Percentiles rank a stretch among this genome's conserved stretches.
phyloP scores from a whole-genome alignment of 2,329 filamentous ascomycete genomes.

The Shiraia bambusicola region DNA sequence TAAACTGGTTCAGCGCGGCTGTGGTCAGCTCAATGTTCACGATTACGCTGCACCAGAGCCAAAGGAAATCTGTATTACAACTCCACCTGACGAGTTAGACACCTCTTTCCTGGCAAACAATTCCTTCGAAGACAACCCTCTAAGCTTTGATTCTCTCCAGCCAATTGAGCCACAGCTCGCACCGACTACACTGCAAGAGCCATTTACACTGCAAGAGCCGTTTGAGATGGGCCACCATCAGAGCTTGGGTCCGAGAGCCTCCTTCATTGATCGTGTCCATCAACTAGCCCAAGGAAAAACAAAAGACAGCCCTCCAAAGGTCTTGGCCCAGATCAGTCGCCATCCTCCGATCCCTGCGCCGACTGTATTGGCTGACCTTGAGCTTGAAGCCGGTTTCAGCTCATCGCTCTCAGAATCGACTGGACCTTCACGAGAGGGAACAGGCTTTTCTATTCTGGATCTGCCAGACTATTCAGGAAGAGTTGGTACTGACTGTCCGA shows the following conservation, averaged over 20 bases:
- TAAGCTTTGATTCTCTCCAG: constrained; percentile 30
- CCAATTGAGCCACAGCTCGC: constrained; percentile 15
- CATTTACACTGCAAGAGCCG: constrained; percentile 8
- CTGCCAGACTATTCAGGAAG: constrained; percentile 16
- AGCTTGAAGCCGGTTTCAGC: constrained; percentile 35
- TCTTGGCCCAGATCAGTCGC: constrained; percentile 4
- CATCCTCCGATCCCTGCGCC: constrained; percentile 22
- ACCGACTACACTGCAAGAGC: constrained; percentile 10
- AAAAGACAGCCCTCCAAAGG: constrained; percentile 5
- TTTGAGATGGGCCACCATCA: constrained; percentile 14
- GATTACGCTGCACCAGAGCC: constrained; percentile 36
- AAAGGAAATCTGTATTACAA: constrained; percentile 41
- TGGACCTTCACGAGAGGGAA: constrained; percentile 27
- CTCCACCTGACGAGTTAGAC: constrained; percentile 35
- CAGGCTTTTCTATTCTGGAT: constrained; percentile 31
- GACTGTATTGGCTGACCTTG: constrained; percentile 30
- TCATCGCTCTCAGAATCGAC: constrained; percentile 26
- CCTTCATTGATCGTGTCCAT: constrained; percentile 40
- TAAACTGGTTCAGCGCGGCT: constrained; percentile 38
- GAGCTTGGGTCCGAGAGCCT: constrained; percentile 28
- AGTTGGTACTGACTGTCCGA: constrained; percentile 21
- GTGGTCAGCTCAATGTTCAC: constrained; percentile 32
- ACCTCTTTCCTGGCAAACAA: constrained; percentile 29
- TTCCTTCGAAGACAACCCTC: constrained; percentile 26
- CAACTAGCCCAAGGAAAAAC: constrained; percentile 23